These are phyloP conservation scores for Leccinum griseonigrum DNA, from an alignment of 1,284 basidiomycete genomes.

Conservation along the genomic window DNA sequence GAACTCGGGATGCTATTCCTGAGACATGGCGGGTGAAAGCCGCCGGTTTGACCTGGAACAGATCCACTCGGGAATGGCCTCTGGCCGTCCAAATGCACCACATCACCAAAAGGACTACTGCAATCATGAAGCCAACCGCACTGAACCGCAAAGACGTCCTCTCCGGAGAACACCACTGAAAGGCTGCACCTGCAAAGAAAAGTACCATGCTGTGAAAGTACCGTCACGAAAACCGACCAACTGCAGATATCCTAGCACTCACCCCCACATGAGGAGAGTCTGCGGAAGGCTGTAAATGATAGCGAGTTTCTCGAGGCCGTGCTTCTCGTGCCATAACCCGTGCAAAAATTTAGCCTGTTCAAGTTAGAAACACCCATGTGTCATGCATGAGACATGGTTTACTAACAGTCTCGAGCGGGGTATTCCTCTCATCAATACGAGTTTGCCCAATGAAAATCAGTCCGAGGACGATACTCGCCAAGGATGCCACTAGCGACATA, in stretches of 20 bases:
- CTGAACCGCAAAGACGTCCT: neutral
- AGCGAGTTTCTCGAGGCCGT: constrained; percentile 38
- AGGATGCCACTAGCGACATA: neutral
- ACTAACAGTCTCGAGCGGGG: constrained; percentile 8
- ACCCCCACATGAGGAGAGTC: constrained; percentile 42
- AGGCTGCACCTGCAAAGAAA: constrained; percentile 28
- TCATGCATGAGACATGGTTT: neutral
- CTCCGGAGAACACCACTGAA: constrained; percentile 24
- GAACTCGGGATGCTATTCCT: neutral
- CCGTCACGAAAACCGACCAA: neutral
- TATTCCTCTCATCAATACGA: neutral
- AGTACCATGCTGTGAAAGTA: constrained; percentile 24
- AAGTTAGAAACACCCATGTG: neutral
- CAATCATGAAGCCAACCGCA: constrained; percentile 9
- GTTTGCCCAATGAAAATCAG: neutral
- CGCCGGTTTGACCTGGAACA: neutral
- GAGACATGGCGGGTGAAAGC: neutral
- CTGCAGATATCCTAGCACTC: constrained; percentile 14
- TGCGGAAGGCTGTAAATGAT: constrained; percentile 38
- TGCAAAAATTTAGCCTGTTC: constrained; percentile 31
- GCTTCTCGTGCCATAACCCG: constrained; percentile 20
- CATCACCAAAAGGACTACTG: constrained; percentile 11
- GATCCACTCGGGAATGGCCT: neutral
- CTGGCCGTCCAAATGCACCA: constrained; percentile 26
- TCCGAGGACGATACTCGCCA: neutral